phyloP scores from a whole-genome alignment of 192 early-diverging fungal species.

The Lobulomyces angularis region DNA sequence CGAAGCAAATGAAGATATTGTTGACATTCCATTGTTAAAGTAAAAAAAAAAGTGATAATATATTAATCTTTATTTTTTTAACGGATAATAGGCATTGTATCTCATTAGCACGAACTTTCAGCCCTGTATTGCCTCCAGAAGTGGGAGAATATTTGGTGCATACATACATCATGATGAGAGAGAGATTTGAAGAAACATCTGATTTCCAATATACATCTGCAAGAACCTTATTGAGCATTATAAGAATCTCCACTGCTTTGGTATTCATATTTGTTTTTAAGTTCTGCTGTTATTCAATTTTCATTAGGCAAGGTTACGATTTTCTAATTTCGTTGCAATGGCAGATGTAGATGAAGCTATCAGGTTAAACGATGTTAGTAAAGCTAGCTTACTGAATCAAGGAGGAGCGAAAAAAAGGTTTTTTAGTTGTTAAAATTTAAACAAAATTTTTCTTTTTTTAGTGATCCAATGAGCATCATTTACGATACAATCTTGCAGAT shows the following conservation, averaged over 20 bases:
- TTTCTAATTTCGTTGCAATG: slow-evolving; percentile 47
- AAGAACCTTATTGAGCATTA: slow-evolving; percentile 74
- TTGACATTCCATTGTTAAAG: slow-evolving; percentile 68
- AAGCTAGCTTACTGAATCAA: slow-evolving; percentile 65
- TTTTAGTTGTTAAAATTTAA: slow-evolving; percentile 12
- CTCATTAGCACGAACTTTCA: slow-evolving; percentile 58
- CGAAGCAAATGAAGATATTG: slow-evolving; percentile 25
- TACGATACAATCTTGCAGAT: slow-evolving; percentile 68
- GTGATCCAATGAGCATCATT: slow-evolving; percentile 52
- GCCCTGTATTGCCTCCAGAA: slow-evolving; percentile 56
- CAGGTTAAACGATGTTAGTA: slow-evolving; percentile 80
- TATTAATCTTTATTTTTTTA: slow-evolving; percentile 2
- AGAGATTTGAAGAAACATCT: slow-evolving; percentile 16
- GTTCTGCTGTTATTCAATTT: background rate
- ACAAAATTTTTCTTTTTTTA: slow-evolving; percentile 23
- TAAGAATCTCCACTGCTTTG: slow-evolving; percentile 69
- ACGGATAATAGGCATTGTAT: slow-evolving; percentile 63
- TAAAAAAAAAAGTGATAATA: slow-evolving; percentile 9
- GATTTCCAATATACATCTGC: slow-evolving; percentile 72
- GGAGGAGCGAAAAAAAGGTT: slow-evolving; percentile 28
- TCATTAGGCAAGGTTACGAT: slow-evolving; percentile 62
- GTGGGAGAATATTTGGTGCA: slow-evolving; percentile 81
- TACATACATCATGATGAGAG: slow-evolving; percentile 67
- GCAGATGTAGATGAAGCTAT: slow-evolving; percentile 81
- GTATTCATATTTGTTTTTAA: slow-evolving; percentile 13